Conservation (phyloP, 441 rosid genomes). For the Erysimum cheiri region DNA sequence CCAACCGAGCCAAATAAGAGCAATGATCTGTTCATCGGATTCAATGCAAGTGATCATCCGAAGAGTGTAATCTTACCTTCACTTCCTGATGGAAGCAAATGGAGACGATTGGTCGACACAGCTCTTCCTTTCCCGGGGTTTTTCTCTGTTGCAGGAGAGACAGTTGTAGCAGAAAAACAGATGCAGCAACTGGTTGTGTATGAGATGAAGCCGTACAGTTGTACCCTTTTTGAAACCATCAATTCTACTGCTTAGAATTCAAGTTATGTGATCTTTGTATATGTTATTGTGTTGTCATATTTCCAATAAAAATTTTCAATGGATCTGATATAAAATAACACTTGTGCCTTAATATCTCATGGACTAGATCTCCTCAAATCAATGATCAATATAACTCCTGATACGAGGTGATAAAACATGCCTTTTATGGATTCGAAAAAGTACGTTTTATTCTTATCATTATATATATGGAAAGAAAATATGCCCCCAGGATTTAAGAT, state of each 20-base stretch:
- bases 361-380: neutral
- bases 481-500: conserved; percentile 4
- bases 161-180: conserved; percentile 52
- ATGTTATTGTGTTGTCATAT: conserved; percentile 21
- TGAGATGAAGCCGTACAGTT: conserved; percentile 82
- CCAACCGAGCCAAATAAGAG: conserved; percentile 44
- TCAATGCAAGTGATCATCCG: conserved; percentile 59
- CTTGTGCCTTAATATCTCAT: neutral
- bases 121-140: conserved; percentile 85
- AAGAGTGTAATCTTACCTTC: conserved; percentile 63
- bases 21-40: conserved; percentile 66
- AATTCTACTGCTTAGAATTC: conserved; percentile 39
- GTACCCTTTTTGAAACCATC: conserved; percentile 77
- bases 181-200: conserved; percentile 55
- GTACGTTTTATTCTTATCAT: neutral
- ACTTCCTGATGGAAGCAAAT: conserved; percentile 60
- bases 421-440: conserved; percentile 31
- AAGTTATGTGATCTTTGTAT: conserved; percentile 22
- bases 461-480: conserved; percentile 28
- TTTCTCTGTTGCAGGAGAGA: conserved; percentile 63
- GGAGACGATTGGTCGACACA: conserved; percentile 78
- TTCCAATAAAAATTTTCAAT: conserved; percentile 6
- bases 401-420: conserved; percentile 12
- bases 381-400: neutral
- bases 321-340: neutral